A percentile compares a stretch with the other conserved stretches of the same genome.
Evolutionary conservation across 805 yeast species (phyloP).

Genomic region (Sungouiozyma ichnusensis): DNA sequence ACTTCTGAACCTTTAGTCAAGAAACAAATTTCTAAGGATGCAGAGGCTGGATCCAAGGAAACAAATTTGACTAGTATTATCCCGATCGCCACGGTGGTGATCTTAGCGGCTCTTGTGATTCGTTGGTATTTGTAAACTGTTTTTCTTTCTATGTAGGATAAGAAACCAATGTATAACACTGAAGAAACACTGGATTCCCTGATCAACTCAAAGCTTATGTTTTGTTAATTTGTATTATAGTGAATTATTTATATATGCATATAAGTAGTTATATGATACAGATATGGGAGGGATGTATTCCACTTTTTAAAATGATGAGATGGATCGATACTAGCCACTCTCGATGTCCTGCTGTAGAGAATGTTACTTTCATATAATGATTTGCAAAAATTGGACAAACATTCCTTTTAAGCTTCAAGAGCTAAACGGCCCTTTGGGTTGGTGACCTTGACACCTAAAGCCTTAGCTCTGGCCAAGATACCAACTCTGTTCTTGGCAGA

Average conservation of each 20-base stretch:
- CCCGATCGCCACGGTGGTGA: not conserved
- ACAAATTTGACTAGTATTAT: not conserved
- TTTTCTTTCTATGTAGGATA: no score
- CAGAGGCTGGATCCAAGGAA: not conserved
- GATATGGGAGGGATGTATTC: not conserved
- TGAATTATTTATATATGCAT: not conserved
- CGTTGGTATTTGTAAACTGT: not conserved
- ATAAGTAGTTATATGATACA: not conserved
- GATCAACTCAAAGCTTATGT: no score
- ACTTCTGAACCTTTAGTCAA: no score
- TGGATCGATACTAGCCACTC: no score
- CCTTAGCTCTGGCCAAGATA: constrained; percentile 93
- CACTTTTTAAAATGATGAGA: not conserved
- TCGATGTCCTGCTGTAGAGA: not conserved
- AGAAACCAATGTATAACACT: no score
- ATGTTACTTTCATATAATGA: not conserved
- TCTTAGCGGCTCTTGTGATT: not conserved
- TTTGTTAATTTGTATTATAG: not conserved
- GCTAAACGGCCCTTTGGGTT: constrained; percentile 98
- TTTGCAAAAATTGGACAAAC: not conserved
- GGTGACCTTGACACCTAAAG: constrained; percentile 97
- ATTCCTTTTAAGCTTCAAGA: constrained; percentile 72
- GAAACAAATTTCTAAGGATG: not conserved
- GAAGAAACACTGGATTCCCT: no score
- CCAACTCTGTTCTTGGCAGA: constrained; percentile 97